phyloP scores from a whole-genome alignment of 2,329 filamentous ascomycete species.

The Curvularia sp. region DNA sequence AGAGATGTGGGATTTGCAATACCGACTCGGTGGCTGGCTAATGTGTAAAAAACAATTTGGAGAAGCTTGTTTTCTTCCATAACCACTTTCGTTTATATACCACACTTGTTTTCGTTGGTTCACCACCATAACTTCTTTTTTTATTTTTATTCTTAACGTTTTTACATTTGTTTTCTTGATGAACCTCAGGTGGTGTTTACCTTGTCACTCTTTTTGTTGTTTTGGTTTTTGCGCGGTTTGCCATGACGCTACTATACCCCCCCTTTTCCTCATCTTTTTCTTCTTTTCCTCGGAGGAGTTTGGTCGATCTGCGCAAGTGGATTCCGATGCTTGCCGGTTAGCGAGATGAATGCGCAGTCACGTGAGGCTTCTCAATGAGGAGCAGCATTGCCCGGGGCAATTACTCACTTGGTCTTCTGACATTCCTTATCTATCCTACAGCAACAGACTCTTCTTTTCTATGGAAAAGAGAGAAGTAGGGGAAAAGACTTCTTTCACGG shows the following conservation, averaged over 20 bases:
- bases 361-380: not conserved
- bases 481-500: constrained; percentile 17
- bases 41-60: not conserved
- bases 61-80: not conserved
- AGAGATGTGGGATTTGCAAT: constrained; percentile 12
- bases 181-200: constrained; percentile 8
- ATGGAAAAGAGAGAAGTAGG: not conserved
- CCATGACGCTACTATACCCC: not conserved
- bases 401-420: not conserved
- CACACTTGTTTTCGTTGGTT: constrained; percentile 1
- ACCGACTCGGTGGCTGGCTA: constrained; percentile 4
- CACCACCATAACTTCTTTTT: constrained; percentile 12
- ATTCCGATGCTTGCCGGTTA: not conserved
- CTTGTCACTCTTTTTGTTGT: constrained; percentile 2
- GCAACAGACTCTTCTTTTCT: not conserved
- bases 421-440: not conserved
- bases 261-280: not conserved
- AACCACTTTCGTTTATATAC: constrained; percentile 8
- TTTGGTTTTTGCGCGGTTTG: not conserved
- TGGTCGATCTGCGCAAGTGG: not conserved
- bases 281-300: not conserved
- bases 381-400: not conserved
- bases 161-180: not conserved
- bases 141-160: not conserved
- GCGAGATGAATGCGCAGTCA: not conserved